A percentile compares a stretch with the other conserved stretches of the same genome.
Evolutionary conservation across 306 rosid genomes (phyloP).

Genomic region (Rosa rugosa): DNA sequence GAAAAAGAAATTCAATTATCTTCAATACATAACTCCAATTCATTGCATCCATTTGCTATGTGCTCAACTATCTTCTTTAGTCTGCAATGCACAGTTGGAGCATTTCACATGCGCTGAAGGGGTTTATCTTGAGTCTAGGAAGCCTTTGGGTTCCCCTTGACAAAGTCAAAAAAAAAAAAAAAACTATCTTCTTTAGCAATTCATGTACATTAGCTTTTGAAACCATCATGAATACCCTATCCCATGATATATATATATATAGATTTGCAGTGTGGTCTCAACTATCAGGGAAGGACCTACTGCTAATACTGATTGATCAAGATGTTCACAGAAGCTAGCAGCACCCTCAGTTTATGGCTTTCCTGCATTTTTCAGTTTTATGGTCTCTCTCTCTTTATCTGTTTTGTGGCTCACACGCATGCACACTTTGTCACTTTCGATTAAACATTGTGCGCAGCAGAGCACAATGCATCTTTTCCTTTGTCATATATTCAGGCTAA

Average conservation of each 20-base stretch:
- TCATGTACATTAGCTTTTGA: background rate
- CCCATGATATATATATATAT: background rate
- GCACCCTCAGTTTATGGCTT: conserved; percentile 25
- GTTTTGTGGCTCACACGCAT: background rate
- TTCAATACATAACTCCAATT: background rate
- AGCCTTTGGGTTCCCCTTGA: no score
- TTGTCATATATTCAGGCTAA: background rate
- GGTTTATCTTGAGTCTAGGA: no score
- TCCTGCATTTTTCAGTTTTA: conserved; percentile 38
- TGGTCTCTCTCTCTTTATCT: conserved; percentile 39
- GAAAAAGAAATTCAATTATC: background rate
- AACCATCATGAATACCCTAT: background rate
- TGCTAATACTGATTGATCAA: conserved; percentile 28
- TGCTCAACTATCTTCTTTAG: background rate
- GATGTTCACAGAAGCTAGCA: conserved; percentile 24
- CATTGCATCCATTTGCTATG: background rate
- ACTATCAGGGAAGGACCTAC: background rate
- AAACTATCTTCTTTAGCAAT: background rate
- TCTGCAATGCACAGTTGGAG: no score
- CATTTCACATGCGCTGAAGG: no score
- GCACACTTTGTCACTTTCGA: background rate
- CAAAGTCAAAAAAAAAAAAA: no score
- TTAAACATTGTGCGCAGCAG: background rate
- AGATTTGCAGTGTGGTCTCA: background rate
- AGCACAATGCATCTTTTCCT: background rate